Conservation (phyloP, 768 basidiomycete species). For the Phylloporus arenicola region DNA sequence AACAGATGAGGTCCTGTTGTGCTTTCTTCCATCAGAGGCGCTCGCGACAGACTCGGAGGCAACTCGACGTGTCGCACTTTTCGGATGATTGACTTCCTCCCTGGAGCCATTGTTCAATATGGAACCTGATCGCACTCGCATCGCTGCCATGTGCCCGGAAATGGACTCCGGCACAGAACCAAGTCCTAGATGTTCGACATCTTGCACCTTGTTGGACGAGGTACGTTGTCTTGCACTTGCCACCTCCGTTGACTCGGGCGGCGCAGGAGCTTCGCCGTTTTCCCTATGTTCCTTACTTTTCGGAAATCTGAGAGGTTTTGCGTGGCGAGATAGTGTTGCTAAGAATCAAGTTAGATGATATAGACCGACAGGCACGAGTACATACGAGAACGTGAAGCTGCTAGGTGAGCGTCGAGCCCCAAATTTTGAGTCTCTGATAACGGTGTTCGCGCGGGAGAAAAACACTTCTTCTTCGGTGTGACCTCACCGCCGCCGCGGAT, state of each 20-base stretch:
- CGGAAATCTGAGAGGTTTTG: slow-evolving; percentile 13
- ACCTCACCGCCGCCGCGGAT: slow-evolving; percentile 18
- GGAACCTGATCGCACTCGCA: slow-evolving; percentile 18
- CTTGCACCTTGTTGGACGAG: slow-evolving; percentile 8
- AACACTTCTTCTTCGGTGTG: slow-evolving; percentile 22
- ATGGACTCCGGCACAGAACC: slow-evolving; percentile 25
- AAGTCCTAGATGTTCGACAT: slow-evolving; percentile 8
- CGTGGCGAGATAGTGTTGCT: slow-evolving; percentile 10
- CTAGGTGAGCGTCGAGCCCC: slow-evolving; percentile 7
- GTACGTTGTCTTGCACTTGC: slow-evolving; percentile 4
- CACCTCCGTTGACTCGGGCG: slow-evolving; percentile 1
- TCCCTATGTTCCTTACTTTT: slow-evolving; percentile 7
- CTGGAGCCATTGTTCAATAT: background rate
- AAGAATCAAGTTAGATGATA: slow-evolving; percentile 2
- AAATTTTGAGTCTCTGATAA: slow-evolving; percentile 22
- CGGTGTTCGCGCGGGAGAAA: slow-evolving; percentile 17
- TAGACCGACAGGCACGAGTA: background rate
- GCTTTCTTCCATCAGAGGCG: slow-evolving; percentile 5
- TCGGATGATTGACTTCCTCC: slow-evolving; percentile 2
- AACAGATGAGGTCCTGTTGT: background rate
- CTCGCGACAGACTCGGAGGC: slow-evolving; percentile 15
- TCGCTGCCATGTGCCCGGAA: slow-evolving; percentile 23
- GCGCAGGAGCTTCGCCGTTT: background rate
- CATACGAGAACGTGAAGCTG: slow-evolving; percentile 20
- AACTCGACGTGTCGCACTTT: slow-evolving; percentile 11